A percentile compares a stretch with the other conserved stretches of the same genome.
Evolutionary conservation across 768 basidiomycete genomes (phyloP).

Genomic region (Hemileccinum rubropunctum): DNA sequence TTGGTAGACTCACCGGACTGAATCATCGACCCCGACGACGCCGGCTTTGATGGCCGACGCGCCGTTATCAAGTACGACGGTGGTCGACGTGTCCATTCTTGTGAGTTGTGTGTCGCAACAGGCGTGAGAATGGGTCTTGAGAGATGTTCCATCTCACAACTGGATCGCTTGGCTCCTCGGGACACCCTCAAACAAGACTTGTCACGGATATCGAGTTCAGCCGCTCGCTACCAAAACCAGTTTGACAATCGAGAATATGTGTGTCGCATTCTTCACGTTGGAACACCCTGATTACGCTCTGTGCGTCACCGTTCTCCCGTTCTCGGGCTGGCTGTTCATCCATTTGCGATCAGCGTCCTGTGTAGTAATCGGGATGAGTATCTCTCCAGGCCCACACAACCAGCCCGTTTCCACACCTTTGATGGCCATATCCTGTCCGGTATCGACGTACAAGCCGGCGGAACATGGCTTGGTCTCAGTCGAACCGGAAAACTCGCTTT

Average conservation of each 20-base stretch:
- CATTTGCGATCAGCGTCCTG: constrained; percentile 49
- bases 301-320: constrained; percentile 37
- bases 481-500: constrained; percentile 65
- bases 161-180: too few relatives aligned
- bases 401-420: too few relatives aligned
- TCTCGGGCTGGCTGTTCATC: too few relatives aligned
- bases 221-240: too few relatives aligned
- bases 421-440: constrained; percentile 69
- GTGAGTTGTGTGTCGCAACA: not conserved
- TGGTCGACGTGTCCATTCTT: too few relatives aligned
- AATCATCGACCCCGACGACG: constrained; percentile 35
- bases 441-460: constrained; percentile 68
- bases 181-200: too few relatives aligned
- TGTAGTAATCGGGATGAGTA: constrained; percentile 78
- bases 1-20: constrained; percentile 26
- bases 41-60: constrained; percentile 81
- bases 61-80: constrained; percentile 86
- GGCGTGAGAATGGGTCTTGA: constrained; percentile 14
- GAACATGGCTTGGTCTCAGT: constrained; percentile 80
- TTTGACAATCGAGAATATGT: constrained; percentile 45
- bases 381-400: constrained; percentile 60
- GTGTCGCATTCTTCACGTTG: constrained; percentile 75
- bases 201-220: too few relatives aligned
- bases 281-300: constrained; percentile 76
- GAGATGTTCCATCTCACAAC: not conserved